A percentile compares a stretch with the other conserved stretches of the same genome.
These are phyloP conservation scores for Mortierella sp. DNA, from an alignment of 371 early-diverging fungal genomes.

Conservation along the genomic window DNA sequence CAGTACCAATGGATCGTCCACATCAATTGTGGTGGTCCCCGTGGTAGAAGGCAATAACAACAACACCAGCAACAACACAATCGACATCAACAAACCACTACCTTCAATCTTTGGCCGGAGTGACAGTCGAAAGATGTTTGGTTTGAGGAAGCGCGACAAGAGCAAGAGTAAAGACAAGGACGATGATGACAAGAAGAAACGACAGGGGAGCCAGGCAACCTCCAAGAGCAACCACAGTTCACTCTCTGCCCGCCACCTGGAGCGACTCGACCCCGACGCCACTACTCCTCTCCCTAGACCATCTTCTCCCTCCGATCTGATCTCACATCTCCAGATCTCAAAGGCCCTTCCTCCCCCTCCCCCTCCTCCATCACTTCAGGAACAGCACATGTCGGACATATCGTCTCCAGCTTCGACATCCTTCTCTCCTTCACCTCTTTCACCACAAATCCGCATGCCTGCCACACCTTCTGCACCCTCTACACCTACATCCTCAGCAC, in stretches of 20 bases:
- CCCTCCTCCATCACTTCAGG: background rate
- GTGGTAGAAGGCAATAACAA: background rate
- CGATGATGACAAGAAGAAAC: background rate
- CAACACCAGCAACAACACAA: background rate
- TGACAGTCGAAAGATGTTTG: background rate
- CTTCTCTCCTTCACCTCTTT: slow-evolving; percentile 20
- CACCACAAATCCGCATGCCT: slow-evolving; percentile 20
- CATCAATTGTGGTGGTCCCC: slow-evolving; percentile 7
- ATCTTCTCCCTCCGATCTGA: background rate
- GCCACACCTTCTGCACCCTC: slow-evolving; percentile 22
- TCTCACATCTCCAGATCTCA: slow-evolving; percentile 19
- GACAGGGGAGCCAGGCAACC: background rate
- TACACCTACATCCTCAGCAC: slow-evolving; percentile 11
- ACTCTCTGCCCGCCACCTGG: slow-evolving; percentile 5
- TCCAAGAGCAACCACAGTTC: slow-evolving; percentile 14
- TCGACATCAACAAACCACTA: background rate
- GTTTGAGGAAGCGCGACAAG: background rate
- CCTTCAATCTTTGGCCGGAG: background rate
- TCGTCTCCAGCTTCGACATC: slow-evolving; percentile 14
- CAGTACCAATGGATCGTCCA: slow-evolving; percentile 1
- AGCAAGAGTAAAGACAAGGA: background rate
- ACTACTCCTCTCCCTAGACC: background rate
- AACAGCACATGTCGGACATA: background rate
- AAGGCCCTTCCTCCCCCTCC: background rate
- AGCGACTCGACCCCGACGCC: slow-evolving; percentile 8